Conservation (phyloP, 495 filamentous ascomycete genomes). For the Acidomyces sp. region DNA sequence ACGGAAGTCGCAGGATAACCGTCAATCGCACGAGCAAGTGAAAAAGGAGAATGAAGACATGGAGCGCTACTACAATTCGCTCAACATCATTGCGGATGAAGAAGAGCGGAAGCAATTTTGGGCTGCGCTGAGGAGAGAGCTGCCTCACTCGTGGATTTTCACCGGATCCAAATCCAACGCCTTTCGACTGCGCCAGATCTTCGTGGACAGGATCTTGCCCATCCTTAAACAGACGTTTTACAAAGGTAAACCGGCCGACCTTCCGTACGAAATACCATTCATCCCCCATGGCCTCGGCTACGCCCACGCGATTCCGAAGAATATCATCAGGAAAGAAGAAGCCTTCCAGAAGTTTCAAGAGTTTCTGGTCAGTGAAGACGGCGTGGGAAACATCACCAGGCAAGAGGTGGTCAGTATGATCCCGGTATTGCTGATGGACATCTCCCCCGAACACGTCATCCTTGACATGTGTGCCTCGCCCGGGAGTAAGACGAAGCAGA, state of each 20-base stretch:
- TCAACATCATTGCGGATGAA: slow-evolving; percentile 51
- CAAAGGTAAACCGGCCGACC: slow-evolving; percentile 66
- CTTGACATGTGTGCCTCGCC: slow-evolving; percentile 94
- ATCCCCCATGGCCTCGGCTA: slow-evolving; percentile 90
- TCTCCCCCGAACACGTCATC: slow-evolving; percentile 79
- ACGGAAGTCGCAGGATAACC: slow-evolving; percentile 12
- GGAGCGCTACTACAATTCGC: slow-evolving; percentile 69
- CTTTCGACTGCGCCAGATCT: slow-evolving; percentile 66
- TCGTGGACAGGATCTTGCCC: slow-evolving; percentile 80
- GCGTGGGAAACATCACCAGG: slow-evolving; percentile 89
- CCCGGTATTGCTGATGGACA: slow-evolving; percentile 82
- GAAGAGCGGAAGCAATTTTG: slow-evolving; percentile 70
- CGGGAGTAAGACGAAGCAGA: slow-evolving; percentile 88
- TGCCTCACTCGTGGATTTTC: slow-evolving; percentile 94
- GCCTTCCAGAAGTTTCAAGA: slow-evolving; percentile 94
- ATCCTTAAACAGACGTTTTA: slow-evolving; percentile 67
- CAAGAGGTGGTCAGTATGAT: slow-evolving; percentile 99
- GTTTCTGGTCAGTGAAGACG: slow-evolving; percentile 94
- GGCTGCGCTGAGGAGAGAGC: slow-evolving; percentile 60
- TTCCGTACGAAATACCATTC: slow-evolving; percentile 71
- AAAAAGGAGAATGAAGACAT: slow-evolving; percentile 61
- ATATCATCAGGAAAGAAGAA: slow-evolving; percentile 75
- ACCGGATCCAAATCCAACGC: slow-evolving; percentile 87
- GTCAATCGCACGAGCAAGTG: slow-evolving; percentile 18
- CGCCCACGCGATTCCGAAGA: slow-evolving; percentile 92